These are phyloP conservation scores for Picea glauca DNA, from an alignment of 75 land plant species.

Conservation along the genomic window DNA sequence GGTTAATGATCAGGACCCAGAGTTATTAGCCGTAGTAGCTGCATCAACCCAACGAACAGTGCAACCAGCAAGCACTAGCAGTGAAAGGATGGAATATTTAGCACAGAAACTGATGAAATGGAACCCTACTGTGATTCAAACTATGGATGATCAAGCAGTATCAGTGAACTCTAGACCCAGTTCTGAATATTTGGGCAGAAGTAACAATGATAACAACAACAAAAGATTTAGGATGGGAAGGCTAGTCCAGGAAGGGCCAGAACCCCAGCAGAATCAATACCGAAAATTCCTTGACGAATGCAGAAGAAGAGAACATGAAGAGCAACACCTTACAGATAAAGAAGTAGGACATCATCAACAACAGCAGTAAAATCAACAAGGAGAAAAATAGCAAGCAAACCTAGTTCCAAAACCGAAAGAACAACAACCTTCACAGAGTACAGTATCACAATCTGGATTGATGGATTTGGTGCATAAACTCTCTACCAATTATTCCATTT, in stretches of 20 bases:
- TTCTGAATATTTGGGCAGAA: background rate
- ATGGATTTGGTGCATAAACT: conserved; percentile 10
- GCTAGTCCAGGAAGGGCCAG: background rate
- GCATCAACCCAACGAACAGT: background rate
- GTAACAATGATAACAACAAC: background rate
- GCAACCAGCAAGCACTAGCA: background rate
- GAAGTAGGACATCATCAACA: background rate
- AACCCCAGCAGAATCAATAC: background rate
- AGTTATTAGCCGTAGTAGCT: background rate
- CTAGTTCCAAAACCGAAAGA: background rate
- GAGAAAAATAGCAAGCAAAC: background rate
- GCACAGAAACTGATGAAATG: conserved; percentile 1
- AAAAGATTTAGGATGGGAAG: background rate
- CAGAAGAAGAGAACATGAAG: background rate
- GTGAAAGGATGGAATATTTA: background rate
- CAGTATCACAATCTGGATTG: conserved; percentile 4
- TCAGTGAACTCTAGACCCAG: background rate
- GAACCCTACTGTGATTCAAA: background rate
- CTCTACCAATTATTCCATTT: conserved; percentile 6
- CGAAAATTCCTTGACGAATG: background rate
- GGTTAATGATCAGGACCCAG: background rate
- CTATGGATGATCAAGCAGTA: background rate
- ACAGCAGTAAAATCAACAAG: background rate
- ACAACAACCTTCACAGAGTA: conserved; percentile 1
- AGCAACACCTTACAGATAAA: background rate